Conservation (phyloP, 116 monocot species). For the Cymodocea nodosa region DNA sequence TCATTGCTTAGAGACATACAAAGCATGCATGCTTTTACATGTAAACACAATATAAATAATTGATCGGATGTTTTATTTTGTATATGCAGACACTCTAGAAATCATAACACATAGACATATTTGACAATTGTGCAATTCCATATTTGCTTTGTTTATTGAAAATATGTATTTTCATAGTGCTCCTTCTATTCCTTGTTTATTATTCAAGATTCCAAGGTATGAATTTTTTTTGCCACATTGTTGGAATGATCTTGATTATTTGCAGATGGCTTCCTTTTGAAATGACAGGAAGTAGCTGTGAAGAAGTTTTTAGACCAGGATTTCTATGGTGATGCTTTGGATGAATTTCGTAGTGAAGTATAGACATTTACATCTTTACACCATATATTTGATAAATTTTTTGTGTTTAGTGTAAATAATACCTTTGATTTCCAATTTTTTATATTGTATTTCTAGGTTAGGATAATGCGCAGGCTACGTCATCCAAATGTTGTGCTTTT, state of each 20-base stretch:
- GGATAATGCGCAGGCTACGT: slow-evolving; percentile 96
- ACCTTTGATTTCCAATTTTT: neutral
- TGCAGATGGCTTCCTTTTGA: slow-evolving; percentile 13
- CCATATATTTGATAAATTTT: neutral
- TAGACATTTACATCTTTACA: neutral
- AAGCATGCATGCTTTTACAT: too few relatives aligned
- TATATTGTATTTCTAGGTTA: slow-evolving; percentile 34
- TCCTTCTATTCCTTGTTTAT: too few relatives aligned
- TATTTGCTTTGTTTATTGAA: too few relatives aligned
- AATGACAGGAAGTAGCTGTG: slow-evolving; percentile 90
- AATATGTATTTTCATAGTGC: too few relatives aligned
- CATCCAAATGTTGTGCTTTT: slow-evolving; percentile 99
- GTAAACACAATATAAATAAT: too few relatives aligned
- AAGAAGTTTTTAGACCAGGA: slow-evolving; percentile 99
- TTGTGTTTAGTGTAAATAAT: neutral
- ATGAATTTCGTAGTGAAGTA: slow-evolving; percentile 97
- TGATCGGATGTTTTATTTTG: too few relatives aligned
- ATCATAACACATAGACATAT: too few relatives aligned
- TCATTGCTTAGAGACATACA: too few relatives aligned
- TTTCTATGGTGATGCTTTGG: slow-evolving; percentile 93
- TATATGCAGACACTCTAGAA: too few relatives aligned
- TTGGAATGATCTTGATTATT: neutral
- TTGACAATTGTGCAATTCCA: too few relatives aligned
- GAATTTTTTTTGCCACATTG: too few relatives aligned
- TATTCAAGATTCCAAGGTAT: too few relatives aligned